A percentile compares a stretch with the other conserved stretches of the same genome.
Evolutionary conservation across 805 yeast species (phyloP).

Genomic region (Candida vaughaniae): DNA sequence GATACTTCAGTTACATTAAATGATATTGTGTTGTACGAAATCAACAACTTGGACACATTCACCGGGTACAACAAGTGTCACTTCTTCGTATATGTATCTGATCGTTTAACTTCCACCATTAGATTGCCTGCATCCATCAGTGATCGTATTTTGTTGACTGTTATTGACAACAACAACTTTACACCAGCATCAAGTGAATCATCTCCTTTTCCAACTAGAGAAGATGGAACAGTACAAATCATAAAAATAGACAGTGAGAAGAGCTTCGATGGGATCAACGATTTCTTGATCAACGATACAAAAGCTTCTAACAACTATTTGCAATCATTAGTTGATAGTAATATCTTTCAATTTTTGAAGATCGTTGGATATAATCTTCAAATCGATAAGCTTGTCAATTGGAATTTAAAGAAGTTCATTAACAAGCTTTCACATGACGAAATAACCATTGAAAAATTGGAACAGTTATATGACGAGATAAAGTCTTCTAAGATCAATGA

Average conservation of each 20-base stretch:
- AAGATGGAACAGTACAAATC: conserved; percentile 15
- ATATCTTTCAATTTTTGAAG: conserved; percentile 33
- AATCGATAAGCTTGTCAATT: conserved; percentile 20
- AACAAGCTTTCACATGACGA: conserved; percentile 12
- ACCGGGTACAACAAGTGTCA: conserved; percentile 14
- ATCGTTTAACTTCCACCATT: conserved; percentile 8
- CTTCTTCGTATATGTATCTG: conserved; percentile 13
- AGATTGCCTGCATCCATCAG: conserved; percentile 13
- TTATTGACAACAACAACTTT: conserved; percentile 38
- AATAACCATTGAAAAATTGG: conserved; percentile 17
- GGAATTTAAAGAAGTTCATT: conserved; percentile 22
- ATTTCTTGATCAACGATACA: conserved; percentile 29
- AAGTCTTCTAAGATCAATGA: conserved; percentile 22
- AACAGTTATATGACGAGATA: conserved; percentile 19
- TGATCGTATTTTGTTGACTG: conserved; percentile 28
- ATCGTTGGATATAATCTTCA: conserved; percentile 26
- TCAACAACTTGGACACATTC: conserved; percentile 10
- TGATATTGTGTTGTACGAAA: conserved; percentile 17
- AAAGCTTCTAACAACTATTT: conserved; percentile 31
- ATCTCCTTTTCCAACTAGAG: conserved; percentile 22
- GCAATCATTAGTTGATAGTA: conserved; percentile 31
- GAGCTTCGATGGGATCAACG: conserved; percentile 27
- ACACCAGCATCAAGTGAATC: conserved; percentile 35
- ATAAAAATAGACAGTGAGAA: conserved; percentile 31
- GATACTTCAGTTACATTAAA: conserved; percentile 11